A percentile compares a stretch with the other conserved stretches of the same genome.
phyloP scores from a whole-genome alignment of 495 filamentous ascomycete genomes.

The Hypomontagnella submonticulosa region DNA sequence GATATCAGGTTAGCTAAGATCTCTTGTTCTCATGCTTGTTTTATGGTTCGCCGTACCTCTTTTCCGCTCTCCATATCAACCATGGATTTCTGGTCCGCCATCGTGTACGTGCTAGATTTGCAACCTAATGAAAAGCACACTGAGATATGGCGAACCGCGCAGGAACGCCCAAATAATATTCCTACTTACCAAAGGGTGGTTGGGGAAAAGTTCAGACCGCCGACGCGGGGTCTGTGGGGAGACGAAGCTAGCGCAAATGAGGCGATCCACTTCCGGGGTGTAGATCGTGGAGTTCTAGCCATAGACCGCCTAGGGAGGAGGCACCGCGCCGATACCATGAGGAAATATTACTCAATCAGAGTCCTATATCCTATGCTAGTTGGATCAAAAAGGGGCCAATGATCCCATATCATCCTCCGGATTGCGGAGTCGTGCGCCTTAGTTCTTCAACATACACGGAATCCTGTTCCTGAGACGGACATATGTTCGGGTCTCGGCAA shows the following conservation, averaged over 20 bases:
- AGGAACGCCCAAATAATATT: constrained; percentile 11
- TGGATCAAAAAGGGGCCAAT: constrained; percentile 11
- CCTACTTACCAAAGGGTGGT: constrained; percentile 4
- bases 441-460: constrained; percentile 3
- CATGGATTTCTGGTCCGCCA: constrained; percentile 26
- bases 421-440: constrained; percentile 8
- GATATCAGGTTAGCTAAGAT: not conserved
- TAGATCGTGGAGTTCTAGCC: constrained; percentile 31
- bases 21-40: not conserved
- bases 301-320: constrained; percentile 1
- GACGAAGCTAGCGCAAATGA: constrained; percentile 36
- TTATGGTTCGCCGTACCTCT: constrained; percentile 17
- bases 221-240: constrained; percentile 38
- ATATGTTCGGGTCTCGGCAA: constrained; percentile 2
- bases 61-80: constrained; percentile 33
- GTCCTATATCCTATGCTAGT: not conserved
- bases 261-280: constrained; percentile 32
- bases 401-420: not conserved
- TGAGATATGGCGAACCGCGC: not conserved
- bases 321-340: not conserved
- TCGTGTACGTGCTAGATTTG: constrained; percentile 2
- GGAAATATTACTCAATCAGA: constrained; percentile 1
- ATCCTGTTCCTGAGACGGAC: constrained; percentile 11
- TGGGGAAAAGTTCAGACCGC: constrained; percentile 25
- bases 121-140: not conserved